A percentile compares a stretch with the other conserved stretches of the same genome.
These are phyloP conservation scores for Talaromyces albobiverticillius DNA, from an alignment of 2,329 filamentous ascomycete species.

Conservation along the genomic window DNA sequence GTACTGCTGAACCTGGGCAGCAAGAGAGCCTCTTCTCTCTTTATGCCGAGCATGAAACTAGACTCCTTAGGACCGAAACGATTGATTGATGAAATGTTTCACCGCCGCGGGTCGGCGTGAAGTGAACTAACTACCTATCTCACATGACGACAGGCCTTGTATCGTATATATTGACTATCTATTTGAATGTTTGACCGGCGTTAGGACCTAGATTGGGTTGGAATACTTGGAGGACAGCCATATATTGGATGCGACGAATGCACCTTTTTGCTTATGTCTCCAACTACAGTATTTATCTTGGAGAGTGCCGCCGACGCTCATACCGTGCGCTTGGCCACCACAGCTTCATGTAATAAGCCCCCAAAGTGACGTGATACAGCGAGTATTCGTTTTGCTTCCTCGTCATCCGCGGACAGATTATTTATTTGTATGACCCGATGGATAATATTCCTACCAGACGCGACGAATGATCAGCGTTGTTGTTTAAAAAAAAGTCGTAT, in stretches of 20 bases:
- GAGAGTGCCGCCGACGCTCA: too few relatives aligned
- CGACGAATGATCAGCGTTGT: too few relatives aligned
- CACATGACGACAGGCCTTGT: neutral
- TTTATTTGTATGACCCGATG: too few relatives aligned
- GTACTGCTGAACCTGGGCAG: slow-evolving; percentile 54
- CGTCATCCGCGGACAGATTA: too few relatives aligned
- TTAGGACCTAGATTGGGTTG: neutral
- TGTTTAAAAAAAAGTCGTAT: too few relatives aligned
- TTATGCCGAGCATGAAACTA: slow-evolving; percentile 51
- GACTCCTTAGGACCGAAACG: slow-evolving; percentile 62
- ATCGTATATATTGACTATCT: neutral
- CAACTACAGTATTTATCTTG: too few relatives aligned
- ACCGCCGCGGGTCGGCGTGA: slow-evolving; percentile 43
- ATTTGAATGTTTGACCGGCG: neutral
- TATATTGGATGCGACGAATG: too few relatives aligned
- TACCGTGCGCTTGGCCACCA: too few relatives aligned
- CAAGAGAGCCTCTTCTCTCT: slow-evolving; percentile 35
- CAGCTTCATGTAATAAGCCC: neutral
- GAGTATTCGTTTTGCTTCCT: too few relatives aligned
- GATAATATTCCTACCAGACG: too few relatives aligned
- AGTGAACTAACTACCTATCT: neutral
- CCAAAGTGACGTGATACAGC: neutral
- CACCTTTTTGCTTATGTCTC: too few relatives aligned
- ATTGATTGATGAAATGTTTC: slow-evolving; percentile 63
- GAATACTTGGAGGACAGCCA: neutral